Base-by-base conservation (phyloP, 345 rosid species). In the Pseudoturritis turrita region DNA sequence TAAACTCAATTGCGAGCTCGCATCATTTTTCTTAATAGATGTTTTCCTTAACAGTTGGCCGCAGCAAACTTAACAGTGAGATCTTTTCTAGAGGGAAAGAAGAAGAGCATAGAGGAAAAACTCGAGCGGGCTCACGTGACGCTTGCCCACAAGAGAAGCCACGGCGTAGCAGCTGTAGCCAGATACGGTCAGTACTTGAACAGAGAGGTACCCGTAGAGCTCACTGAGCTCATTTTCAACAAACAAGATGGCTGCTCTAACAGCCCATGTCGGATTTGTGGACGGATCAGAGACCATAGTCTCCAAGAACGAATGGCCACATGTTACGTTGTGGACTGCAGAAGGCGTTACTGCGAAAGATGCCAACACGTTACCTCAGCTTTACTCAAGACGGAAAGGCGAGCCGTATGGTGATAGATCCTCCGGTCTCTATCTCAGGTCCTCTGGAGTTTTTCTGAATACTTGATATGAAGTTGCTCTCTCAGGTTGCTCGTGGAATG, bases 141-240 rank as follows among this genome's bases (percentile, higher is more conserved):
- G 18, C 97, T 94, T 46, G 96, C 97, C 36, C 99, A 94, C 82
- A 94, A 89, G 83, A 86, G 85, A 79, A 84, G 96, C 76, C 97
- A 89, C 1, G 97, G 97, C 4, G 96, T 91, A 36, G 70, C 90
- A 26, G 85, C 91, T 6, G 84, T 94, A 23, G 99, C 99, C 43
- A 74, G 79, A 47, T 89, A 85, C 26, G 90, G 90, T n/a, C 46
- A 72, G 63, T 81, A 80, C 65, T 57, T 84, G 43, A 64, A 83
- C 46, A 84, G 52, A 21, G 71, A 80, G 23, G 91, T 89, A 36
- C 89, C 99, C 0, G 90, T 94, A 65, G 80, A 86, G 56, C 74
- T 89, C 43, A 88, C 83, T 0, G 89, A 90, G 60, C 82, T 94
- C 40, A 82, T 91, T 44, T 91, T 85, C 82, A 80, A 88, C 4